These are phyloP conservation scores for Penstemon barbatus DNA, from an alignment of 257 asterid species.

Conservation along the genomic window DNA sequence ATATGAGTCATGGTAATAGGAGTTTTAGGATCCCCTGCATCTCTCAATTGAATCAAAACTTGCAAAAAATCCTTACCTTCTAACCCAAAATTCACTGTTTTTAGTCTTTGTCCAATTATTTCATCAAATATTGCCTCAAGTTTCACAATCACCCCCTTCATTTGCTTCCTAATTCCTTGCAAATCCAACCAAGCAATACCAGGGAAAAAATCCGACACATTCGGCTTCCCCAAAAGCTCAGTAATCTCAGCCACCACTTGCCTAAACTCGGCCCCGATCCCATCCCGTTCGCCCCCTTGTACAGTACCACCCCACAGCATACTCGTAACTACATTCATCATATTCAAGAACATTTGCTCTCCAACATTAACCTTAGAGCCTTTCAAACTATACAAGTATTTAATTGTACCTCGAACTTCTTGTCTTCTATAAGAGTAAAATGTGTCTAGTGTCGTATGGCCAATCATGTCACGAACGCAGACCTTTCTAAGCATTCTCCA, in stretches of 20 bases:
- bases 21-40: conserved; percentile 38
- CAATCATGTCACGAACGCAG: conserved; percentile 46
- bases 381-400: conserved; percentile 5
- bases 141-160: conserved; percentile 22
- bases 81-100: conserved; percentile 10
- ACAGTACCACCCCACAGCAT: conserved; percentile 53
- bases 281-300: conserved; percentile 27
- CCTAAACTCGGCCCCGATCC: conserved; percentile 43
- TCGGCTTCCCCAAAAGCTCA: conserved; percentile 41
- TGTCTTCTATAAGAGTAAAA: conserved; percentile 33
- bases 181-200: conserved; percentile 44
- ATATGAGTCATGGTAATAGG: conserved; percentile 59
- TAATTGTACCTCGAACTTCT: conserved; percentile 35
- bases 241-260: conserved; percentile 37
- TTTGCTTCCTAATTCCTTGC: conserved; percentile 46
- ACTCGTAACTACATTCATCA: conserved; percentile 38
- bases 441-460: conserved; percentile 37
- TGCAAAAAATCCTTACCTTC: conserved; percentile 53
- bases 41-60: conserved; percentile 47
- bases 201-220: conserved; percentile 56
- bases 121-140: conserved; percentile 36
- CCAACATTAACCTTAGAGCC: conserved; percentile 35
- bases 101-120: conserved; percentile 22
- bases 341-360: conserved; percentile 42
- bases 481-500: conserved; percentile 53